Conservation (phyloP, 1,284 basidiomycete genomes). For the Fistulinella staudtii region DNA sequence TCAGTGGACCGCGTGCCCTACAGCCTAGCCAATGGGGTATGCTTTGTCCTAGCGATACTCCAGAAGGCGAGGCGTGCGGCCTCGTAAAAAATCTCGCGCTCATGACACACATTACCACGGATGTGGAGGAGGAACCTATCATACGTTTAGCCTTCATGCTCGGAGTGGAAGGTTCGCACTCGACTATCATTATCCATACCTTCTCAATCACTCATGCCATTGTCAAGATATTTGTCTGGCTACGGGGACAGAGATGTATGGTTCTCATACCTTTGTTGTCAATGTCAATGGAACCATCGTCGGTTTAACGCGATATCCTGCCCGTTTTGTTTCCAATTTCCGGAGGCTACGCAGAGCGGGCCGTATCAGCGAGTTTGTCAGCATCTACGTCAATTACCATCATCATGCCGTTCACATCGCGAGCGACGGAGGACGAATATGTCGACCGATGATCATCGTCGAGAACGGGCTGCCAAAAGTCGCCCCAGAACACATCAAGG, state of each 20-base stretch:
- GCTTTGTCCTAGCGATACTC: constrained; percentile 97
- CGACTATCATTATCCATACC: constrained; percentile 6
- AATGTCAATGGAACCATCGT: constrained; percentile 97
- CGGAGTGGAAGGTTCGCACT: constrained; percentile 81
- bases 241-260: constrained; percentile 96
- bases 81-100: constrained; percentile 98
- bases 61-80: constrained; percentile 99
- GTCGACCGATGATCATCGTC: constrained; percentile 97
- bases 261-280: constrained; percentile 88
- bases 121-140: constrained; percentile 95
- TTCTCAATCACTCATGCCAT: constrained; percentile 13
- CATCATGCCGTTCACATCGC: constrained; percentile 96
- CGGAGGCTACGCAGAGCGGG: constrained; percentile 90
- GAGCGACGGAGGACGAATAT: constrained; percentile 96
- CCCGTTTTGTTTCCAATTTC: constrained; percentile 87
- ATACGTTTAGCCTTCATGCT: constrained; percentile 89
- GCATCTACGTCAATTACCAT: constrained; percentile 95
- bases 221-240: constrained; percentile 82
- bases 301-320: constrained; percentile 85
- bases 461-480: constrained; percentile 81
- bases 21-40: constrained; percentile 99
- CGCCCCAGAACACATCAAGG: constrained; percentile 76
- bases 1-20: constrained; percentile 94
- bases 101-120: constrained; percentile 99
- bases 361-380: constrained; percentile 94